These are phyloP conservation scores for Cladosporium sp. DNA, from an alignment of 2,329 filamentous ascomycete species.

Conservation along the genomic window DNA sequence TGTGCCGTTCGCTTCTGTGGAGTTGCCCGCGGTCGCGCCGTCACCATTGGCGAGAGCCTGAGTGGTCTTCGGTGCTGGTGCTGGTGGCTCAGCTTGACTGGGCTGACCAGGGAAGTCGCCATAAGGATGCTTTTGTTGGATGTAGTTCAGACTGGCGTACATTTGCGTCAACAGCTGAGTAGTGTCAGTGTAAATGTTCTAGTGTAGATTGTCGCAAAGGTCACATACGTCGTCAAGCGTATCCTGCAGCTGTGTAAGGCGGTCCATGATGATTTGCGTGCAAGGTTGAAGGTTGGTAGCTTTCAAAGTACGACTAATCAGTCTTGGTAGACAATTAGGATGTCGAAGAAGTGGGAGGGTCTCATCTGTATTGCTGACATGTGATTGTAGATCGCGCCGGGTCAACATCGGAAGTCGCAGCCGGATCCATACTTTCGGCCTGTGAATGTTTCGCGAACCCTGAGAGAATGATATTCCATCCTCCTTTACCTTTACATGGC, in stretches of 20 bases:
- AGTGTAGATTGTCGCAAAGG: not conserved
- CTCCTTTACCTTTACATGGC: not conserved
- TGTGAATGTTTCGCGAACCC: not conserved
- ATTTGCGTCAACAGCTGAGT: constrained; percentile 50
- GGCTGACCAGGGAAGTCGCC: constrained; percentile 46
- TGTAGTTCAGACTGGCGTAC: constrained; percentile 48
- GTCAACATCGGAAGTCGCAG: not conserved
- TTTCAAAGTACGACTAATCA: too few relatives aligned
- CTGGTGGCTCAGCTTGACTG: constrained; percentile 30
- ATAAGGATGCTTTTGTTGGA: constrained; percentile 44
- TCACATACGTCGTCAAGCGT: constrained; percentile 71
- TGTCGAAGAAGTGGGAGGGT: not conserved
- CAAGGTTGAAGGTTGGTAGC: not conserved
- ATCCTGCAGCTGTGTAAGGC: constrained; percentile 81
- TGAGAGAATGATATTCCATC: not conserved
- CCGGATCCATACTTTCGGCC: not conserved
- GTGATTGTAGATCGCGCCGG: constrained; percentile 9
- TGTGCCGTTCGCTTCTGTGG: constrained; percentile 24
- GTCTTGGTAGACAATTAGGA: not conserved
- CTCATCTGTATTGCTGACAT: constrained; percentile 1
- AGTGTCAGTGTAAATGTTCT: constrained; percentile 13
- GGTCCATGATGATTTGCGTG: constrained; percentile 48
- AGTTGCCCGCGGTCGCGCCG: not conserved
- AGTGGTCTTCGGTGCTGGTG: constrained; percentile 12
- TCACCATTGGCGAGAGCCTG: constrained; percentile 27